phyloP scores from a whole-genome alignment of 2,329 filamentous ascomycete genomes.

The Ceratocystis ficicola region DNA sequence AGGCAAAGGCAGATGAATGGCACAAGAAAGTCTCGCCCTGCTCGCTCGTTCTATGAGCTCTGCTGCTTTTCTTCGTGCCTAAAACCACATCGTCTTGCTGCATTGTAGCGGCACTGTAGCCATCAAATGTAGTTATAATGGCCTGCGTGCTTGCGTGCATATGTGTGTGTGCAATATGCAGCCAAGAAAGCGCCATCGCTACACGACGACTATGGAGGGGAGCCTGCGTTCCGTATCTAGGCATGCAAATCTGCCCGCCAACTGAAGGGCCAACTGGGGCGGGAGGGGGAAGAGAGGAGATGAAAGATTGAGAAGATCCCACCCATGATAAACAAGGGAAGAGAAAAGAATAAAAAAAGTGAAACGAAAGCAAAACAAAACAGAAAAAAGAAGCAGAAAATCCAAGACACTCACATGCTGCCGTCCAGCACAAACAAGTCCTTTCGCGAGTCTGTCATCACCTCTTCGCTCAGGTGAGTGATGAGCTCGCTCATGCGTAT shows the following conservation, averaged over 20 bases:
- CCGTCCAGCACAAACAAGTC: conserved; percentile 83
- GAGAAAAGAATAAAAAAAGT: too few relatives aligned
- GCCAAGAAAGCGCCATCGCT: background rate
- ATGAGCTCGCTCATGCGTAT: conserved; percentile 63
- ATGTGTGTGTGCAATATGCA: background rate
- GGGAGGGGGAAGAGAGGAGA: too few relatives aligned
- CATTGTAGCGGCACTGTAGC: background rate
- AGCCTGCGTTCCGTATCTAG: too few relatives aligned
- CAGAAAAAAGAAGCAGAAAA: background rate
- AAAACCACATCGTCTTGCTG: background rate
- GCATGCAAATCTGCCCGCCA: background rate
- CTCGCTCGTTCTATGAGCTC: background rate
- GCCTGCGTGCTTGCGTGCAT: background rate
- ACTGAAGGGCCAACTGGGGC: background rate
- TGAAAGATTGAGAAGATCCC: too few relatives aligned
- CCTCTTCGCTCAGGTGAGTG: conserved; percentile 60
- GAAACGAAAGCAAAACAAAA: too few relatives aligned
- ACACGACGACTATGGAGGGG: background rate
- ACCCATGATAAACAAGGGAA: too few relatives aligned
- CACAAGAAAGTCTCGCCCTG: background rate
- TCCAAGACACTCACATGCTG: conserved; percentile 57
- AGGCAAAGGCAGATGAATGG: background rate
- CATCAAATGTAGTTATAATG: background rate
- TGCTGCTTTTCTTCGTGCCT: background rate
- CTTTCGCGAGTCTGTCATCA: conserved; percentile 74